Conservation (phyloP, 1,284 basidiomycete species). For the Flammula alnicola region DNA sequence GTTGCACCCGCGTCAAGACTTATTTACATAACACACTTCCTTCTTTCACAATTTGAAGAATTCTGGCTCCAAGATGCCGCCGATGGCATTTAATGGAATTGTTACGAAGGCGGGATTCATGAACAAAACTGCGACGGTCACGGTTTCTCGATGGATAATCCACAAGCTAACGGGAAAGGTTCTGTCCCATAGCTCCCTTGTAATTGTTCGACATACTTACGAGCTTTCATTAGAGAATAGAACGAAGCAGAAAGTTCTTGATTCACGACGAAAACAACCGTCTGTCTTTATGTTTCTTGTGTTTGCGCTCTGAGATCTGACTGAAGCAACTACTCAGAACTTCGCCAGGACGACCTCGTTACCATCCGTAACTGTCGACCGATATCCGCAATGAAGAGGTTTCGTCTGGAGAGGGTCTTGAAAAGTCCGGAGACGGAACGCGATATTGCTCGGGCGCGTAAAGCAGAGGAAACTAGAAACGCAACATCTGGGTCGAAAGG, state of each 20-base stretch:
- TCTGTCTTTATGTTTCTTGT: constrained; percentile 35
- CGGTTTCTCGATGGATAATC: constrained; percentile 69
- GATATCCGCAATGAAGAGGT: constrained; percentile 75
- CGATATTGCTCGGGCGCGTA: constrained; percentile 40
- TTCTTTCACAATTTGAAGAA: constrained; percentile 6
- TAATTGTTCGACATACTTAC: constrained; percentile 3
- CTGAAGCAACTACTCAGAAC: constrained; percentile 42
- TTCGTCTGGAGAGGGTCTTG: constrained; percentile 67
- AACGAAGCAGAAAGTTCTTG: constrained; percentile 75
- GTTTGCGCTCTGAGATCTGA: constrained; percentile 1
- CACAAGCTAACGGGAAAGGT: constrained; percentile 80
- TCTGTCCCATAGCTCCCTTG: constrained; percentile 24
- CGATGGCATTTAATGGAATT: constrained; percentile 70
- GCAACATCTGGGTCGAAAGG: constrained; percentile 15
- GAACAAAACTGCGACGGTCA: constrained; percentile 82
- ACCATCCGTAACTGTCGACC: constrained; percentile 80
- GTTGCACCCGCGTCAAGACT: background rate
- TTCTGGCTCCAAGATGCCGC: constrained; percentile 58
- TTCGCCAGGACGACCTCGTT: constrained; percentile 70
- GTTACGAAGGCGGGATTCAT: constrained; percentile 81
- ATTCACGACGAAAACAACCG: constrained; percentile 74
- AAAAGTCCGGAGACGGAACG: constrained; percentile 69
- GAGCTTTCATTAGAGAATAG: constrained; percentile 55
- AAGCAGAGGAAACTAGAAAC: constrained; percentile 20
- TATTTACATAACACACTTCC: background rate